These are phyloP conservation scores for Coffea eugenioides DNA, from an alignment of 257 asterid species.

Conservation along the genomic window DNA sequence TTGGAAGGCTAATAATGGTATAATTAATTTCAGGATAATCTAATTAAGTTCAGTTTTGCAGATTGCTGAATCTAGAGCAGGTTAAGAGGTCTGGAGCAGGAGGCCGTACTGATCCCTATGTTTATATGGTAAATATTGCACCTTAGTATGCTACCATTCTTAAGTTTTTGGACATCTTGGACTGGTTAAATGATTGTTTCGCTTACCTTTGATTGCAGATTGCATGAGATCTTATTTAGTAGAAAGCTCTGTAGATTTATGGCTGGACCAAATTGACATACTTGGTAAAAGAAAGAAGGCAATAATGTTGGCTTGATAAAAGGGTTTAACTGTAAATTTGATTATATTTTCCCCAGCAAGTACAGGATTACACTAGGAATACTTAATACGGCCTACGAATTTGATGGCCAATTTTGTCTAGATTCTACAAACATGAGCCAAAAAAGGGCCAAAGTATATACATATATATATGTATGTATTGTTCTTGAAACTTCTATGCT, in stretches of 20 bases:
- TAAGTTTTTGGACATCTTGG: background rate
- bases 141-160: background rate
- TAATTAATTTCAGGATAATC: background rate
- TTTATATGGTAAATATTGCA: constrained; percentile 59
- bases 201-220: constrained; percentile 18
- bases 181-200: background rate
- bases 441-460: background rate
- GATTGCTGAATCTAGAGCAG: constrained; percentile 69
- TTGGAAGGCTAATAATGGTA: background rate
- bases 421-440: background rate
- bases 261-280: constrained; percentile 3
- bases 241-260: background rate
- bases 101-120: constrained; percentile 80
- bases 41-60: constrained; percentile 27
- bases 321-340: background rate
- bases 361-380: background rate
- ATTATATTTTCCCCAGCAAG: background rate
- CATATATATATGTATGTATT: background rate
- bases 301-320: background rate
- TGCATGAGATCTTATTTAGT: constrained; percentile 19
- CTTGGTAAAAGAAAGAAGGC: background rate
- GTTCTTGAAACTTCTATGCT: background rate
- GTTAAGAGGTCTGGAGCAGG: constrained; percentile 89
- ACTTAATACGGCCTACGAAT: background rate
- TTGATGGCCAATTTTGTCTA: constrained; percentile 1